phyloP scores from a whole-genome alignment of 306 rosid genomes.

The Rosa persica region DNA sequence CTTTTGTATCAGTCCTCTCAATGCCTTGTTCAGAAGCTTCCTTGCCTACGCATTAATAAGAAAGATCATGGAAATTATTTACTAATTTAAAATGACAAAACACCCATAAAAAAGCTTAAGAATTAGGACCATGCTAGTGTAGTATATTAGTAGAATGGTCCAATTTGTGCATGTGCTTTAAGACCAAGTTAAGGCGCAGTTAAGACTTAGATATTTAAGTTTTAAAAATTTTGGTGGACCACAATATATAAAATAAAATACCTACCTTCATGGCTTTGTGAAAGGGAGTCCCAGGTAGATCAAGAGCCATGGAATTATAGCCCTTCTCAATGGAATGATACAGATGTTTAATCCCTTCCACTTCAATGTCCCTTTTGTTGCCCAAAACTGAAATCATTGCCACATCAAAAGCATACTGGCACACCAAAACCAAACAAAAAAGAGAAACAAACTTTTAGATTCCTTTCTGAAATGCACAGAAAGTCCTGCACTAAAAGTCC shows the following conservation, averaged over 20 bases:
- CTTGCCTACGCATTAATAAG: slow-evolving; percentile 52
- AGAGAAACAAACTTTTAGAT: slow-evolving; percentile 8
- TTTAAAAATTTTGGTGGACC: not conserved
- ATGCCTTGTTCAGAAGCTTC: slow-evolving; percentile 58
- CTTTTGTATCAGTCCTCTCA: slow-evolving; percentile 55
- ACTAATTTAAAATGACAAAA: not conserved
- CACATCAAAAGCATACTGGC: slow-evolving; percentile 85
- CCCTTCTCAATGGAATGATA: slow-evolving; percentile 75
- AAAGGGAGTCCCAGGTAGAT: slow-evolving; percentile 73
- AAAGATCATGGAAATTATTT: not conserved
- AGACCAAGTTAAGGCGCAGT: not conserved
- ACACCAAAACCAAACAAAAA: slow-evolving; percentile 11
- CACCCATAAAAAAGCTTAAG: not conserved
- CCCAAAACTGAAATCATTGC: slow-evolving; percentile 82
- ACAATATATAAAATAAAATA: not conserved
- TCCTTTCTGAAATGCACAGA: slow-evolving; percentile 15
- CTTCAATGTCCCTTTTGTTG: slow-evolving; percentile 48
- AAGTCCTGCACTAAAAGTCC: not conserved
- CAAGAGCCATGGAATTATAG: slow-evolving; percentile 76
- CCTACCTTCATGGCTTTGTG: slow-evolving; percentile 72
- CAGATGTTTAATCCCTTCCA: slow-evolving; percentile 59
- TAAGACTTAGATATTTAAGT: not conserved
- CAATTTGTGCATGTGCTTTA: not conserved
- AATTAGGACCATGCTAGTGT: not conserved
- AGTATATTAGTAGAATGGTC: not conserved